A percentile compares a stretch with the other conserved stretches of the same genome.
Conservation (phyloP, 2,329 filamentous ascomycete genomes). For the Coniochaeta hoffmannii region DNA sequence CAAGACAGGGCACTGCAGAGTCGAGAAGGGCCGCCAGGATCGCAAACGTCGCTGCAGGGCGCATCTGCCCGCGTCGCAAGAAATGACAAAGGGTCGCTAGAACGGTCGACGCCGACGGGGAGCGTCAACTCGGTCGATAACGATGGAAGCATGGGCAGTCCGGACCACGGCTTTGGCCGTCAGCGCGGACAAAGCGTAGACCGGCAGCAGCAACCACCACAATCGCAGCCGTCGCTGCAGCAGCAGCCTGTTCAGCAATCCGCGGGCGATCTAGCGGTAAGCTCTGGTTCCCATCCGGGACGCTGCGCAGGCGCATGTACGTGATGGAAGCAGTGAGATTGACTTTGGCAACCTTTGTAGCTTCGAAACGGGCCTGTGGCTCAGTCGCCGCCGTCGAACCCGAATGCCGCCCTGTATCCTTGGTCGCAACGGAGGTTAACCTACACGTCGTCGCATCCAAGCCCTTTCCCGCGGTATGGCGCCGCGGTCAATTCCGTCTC, state of each 20-base stretch:
- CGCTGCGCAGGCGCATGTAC: not conserved
- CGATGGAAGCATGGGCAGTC: slow-evolving; percentile 49
- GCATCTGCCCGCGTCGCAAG: slow-evolving; percentile 38
- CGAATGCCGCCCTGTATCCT: slow-evolving; percentile 80
- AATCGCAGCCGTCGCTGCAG: slow-evolving; percentile 39
- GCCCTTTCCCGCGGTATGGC: slow-evolving; percentile 93
- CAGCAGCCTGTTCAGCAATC: slow-evolving; percentile 29
- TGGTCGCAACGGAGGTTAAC: slow-evolving; percentile 90
- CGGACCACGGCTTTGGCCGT: slow-evolving; percentile 55
- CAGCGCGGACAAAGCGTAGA: slow-evolving; percentile 45
- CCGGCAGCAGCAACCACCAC: slow-evolving; percentile 35
- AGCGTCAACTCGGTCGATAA: slow-evolving; percentile 68
- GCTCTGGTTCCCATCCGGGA: slow-evolving; percentile 13
- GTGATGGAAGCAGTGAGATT: slow-evolving; percentile 3
- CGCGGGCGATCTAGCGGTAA: slow-evolving; percentile 33
- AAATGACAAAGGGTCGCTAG: slow-evolving; percentile 46
- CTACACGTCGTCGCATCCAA: slow-evolving; percentile 73
- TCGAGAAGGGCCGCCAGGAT: slow-evolving; percentile 42
- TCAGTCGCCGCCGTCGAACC: slow-evolving; percentile 33
- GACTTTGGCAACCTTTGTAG: slow-evolving; percentile 22
- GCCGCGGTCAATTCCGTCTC: slow-evolving; percentile 88
- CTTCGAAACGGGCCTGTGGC: slow-evolving; percentile 41
- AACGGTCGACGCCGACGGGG: slow-evolving; percentile 66
- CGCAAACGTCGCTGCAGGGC: slow-evolving; percentile 42
- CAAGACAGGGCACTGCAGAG: slow-evolving; percentile 51